Base-by-base conservation (phyloP, 1,284 basidiomycete genomes). In the Ganoderma lucidum region DNA sequence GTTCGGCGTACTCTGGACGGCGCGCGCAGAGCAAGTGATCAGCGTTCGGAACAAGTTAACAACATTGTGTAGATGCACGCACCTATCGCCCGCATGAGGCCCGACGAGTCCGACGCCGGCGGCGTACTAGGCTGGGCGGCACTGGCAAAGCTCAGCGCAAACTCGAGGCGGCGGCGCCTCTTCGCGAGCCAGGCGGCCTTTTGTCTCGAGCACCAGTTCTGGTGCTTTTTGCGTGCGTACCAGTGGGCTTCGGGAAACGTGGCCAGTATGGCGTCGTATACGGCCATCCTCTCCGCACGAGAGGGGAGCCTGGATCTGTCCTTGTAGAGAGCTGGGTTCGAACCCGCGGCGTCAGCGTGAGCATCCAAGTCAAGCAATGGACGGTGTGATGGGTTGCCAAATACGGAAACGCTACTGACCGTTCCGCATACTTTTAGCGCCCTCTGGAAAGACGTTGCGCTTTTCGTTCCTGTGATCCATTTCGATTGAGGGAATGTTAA, bases 141-240 rank as follows among this genome's bases (percentile, higher is more conserved):
- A 23, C 23, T 23, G 23, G 23, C 23, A 23, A 23, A 23, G 23
- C 23, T 23, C 23, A 23, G 23, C 23, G 23, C 23, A 23, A 23
- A 23, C 35, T 35, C 4, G 8, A 35, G 12, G 23, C 23, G 23
- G 48, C 48, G 10, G 48, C 12, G 10, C 3, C 23, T 28, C 48
- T 28, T 28, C 14, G 30, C 53, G 15, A 2, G 28, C 53, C 30
- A 12, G 30, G 30, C 35, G 12, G 44, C n/a, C 23, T 67, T 65
- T 23, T 51, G 45, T 0, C 32, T 41, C 0, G 67, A 69, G 64
- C 67, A 71, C 70, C 70, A 71, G 6, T 41, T 48, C 1, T 51
- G 23, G 64, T 71, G 70, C 37, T 23, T 3, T 5, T 71, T 59
- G 9, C 6, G 19, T 1, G 41, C 60, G 56, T 71, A 69, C 58